Base-by-base conservation (phyloP, 345 rosid species). In the Acer saccharum region DNA sequence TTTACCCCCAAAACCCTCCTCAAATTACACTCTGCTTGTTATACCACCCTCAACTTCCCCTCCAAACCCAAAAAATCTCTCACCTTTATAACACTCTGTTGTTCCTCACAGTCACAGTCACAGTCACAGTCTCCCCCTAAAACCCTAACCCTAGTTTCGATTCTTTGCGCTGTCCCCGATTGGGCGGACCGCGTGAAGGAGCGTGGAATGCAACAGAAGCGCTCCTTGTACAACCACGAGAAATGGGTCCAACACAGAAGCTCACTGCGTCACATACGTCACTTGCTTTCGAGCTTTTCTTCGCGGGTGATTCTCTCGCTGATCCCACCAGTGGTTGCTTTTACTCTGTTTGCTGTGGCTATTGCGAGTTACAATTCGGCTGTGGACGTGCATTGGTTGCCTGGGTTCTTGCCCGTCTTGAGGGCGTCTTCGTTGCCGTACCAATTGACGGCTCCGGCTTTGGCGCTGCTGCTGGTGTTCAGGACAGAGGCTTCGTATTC, bases 401-500 rank as follows among this genome's bases (percentile, higher is more conserved):
- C 99, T 11, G 82, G 39, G 23, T 85, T 89, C 60, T 87, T 92
- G 82, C 98, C 95, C 0, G 82, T 93, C 10, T 77, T 95, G 68
- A 87, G 93, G 81, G 85, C 98, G 4, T 95, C 98, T 65, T 76
- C 98, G 35, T 80, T 95, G 82, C 99, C 98, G 1, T 92, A 92
- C 77, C 96, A 95, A 88, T 73, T 95, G 25, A 93, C 98, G 0
- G 98, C 97, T 41, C 92, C 99, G 7, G 98, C 98, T 50, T 76
- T 95, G 84, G 99, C 99, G 52, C 83, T 95, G 84, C 89, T 95
- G 81, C 76, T 95, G 52, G 99, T 93, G 55, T 95, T 95, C 60
- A 83, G 99, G 75, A 95, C 97, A 0, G 99, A 95, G 87, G 98
- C 99, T 25, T 93, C 99, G 14, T 95, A 93, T 83, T 93, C 99